Base-by-base conservation (phyloP, 306 rosid genomes). In the Cucurbita ficifolia region DNA sequence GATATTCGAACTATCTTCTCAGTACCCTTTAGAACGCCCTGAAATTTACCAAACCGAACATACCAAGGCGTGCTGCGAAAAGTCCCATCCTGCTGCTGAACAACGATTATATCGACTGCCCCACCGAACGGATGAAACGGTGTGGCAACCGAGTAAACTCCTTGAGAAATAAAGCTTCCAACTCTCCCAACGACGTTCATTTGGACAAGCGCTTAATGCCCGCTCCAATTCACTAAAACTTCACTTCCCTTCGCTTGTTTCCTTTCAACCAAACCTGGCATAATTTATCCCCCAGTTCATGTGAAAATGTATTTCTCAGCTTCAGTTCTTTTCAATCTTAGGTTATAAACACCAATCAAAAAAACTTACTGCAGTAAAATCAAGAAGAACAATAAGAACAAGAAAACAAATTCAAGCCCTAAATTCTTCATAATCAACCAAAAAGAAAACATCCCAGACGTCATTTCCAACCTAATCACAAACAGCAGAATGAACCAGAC, bases 41-140 rank as follows among this genome's bases (percentile, higher is more conserved):
- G 98, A 81, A 93, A 93, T 73, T 93, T 93, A 80, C 98, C 98
- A 75, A 93, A 93, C 51, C 97, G 79, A 73, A 93, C 98, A 50
- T 93, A 90, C 98, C 98, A 93, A 29, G 98, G 98, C 0, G 96
- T 88, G 76, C 97, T 88, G 33, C 94, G 82, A 75, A 93, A 93
- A 5, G 94, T 87, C 67, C 95, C 98, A 84, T 93, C 98, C 79
- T 81, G 97, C 84, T 93, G 98, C 82, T 83, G 91, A 86, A 93
- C 98, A 72, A 89, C 97, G 81, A 93, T 90, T 77, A 87, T 91
- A 80, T 93, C 98, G 70, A 93, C 90, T 70, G 98, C 98, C 76
- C 98, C 98, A 48, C 98, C 98, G 53, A 93, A 93, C 12, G 98
- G 98, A 57, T 93, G 98, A 84, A 93, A 93, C 49, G 98, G 98